Percentiles rank a stretch among this genome's conserved stretches.
Conservation (phyloP, 805 yeast genomes). For the Suhomyces sp. region DNA sequence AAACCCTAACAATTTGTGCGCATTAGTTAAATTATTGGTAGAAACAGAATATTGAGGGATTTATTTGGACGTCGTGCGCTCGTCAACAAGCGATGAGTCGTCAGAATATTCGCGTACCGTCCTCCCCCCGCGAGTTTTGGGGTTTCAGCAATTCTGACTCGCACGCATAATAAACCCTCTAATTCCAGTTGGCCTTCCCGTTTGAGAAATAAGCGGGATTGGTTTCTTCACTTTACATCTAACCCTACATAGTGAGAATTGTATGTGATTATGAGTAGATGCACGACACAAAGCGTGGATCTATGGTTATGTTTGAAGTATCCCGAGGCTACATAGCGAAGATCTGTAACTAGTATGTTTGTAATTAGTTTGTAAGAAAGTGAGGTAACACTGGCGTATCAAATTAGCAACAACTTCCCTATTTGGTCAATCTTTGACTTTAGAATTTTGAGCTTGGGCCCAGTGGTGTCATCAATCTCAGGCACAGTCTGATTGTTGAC, state of each 20-base stretch:
- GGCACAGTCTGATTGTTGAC: neutral
- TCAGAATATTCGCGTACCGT: neutral
- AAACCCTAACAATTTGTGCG: neutral
- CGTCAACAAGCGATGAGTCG: neutral
- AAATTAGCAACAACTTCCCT: neutral
- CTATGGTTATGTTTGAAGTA: neutral
- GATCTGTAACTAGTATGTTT: neutral
- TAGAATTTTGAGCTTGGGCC: neutral
- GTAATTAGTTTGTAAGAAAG: neutral
- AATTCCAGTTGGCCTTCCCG: neutral
- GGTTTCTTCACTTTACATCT: neutral
- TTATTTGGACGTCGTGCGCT: neutral
- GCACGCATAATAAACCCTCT: neutral
- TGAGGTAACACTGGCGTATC: neutral
- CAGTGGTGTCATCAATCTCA: neutral
- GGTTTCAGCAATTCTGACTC: neutral
- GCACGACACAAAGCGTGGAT: neutral
- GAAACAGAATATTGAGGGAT: neutral
- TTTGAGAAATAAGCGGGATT: neutral
- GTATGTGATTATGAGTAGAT: neutral
- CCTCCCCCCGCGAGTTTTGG: neutral
- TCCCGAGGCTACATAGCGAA: neutral
- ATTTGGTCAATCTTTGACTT: neutral
- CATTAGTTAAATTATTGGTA: neutral
- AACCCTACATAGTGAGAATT: neutral